Percentiles rank a stretch among this genome's conserved stretches.
Conservation (phyloP, 2,329 filamentous ascomycete species). For the Nemania abortiva region DNA sequence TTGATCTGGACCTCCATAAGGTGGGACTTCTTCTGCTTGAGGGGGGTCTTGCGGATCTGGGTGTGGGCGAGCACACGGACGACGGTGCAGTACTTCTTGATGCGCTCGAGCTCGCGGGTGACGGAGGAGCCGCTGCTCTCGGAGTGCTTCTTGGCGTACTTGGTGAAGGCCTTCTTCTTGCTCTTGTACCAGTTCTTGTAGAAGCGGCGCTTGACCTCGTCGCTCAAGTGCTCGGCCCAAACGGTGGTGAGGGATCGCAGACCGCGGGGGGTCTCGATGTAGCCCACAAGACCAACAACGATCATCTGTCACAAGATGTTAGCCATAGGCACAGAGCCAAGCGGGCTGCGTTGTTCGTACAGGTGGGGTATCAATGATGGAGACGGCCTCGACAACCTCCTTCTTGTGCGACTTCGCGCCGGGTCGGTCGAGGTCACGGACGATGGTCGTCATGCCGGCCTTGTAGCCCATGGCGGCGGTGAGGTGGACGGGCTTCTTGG, state of each 20-base stretch:
- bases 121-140: constrained; percentile 91
- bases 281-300: constrained; percentile 99
- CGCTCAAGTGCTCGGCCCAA: constrained; percentile 99
- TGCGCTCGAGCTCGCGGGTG: constrained; percentile 98
- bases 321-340: constrained; percentile 80
- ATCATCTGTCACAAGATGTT: constrained; percentile 88
- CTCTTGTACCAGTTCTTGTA: constrained; percentile 99
- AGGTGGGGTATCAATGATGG: constrained; percentile 91
- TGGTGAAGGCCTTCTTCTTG: constrained; percentile 99
- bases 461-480: constrained; percentile 99
- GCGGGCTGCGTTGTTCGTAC: constrained; percentile 90
- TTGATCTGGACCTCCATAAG: constrained; percentile 99
- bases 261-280: constrained; percentile 99
- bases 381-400: constrained; percentile 90
- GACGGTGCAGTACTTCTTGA: constrained; percentile 99
- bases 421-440: constrained; percentile 98
- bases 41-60: constrained; percentile 97
- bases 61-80: constrained; percentile 99
- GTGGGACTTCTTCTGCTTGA: constrained; percentile 99
- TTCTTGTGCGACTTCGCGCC: constrained; percentile 99
- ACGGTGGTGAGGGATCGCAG: constrained; percentile 99
- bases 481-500: constrained; percentile 99
- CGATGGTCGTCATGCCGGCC: constrained; percentile 99
- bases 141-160: constrained; percentile 99
- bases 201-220: constrained; percentile 99